Percentiles rank a stretch among this genome's conserved stretches.
Conservation (phyloP, 192 early-diverging fungal species). For the Coemansia brasiliensis region DNA sequence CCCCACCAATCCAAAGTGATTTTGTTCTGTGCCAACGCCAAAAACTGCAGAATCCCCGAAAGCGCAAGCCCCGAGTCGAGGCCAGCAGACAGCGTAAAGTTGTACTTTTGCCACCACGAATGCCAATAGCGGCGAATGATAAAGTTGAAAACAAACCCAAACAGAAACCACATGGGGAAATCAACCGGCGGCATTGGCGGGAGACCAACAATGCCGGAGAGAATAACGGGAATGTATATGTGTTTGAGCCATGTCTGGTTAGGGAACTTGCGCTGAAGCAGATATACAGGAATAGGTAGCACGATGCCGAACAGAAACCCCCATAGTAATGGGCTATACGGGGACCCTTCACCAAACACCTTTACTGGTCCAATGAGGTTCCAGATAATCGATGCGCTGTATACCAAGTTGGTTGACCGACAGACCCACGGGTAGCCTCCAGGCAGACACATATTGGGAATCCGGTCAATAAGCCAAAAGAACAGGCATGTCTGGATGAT, state of each 20-base stretch:
- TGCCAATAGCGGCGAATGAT: slow-evolving; percentile 63
- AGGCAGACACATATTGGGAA: slow-evolving; percentile 59
- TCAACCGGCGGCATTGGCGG: slow-evolving; percentile 63
- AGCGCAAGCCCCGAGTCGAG: slow-evolving; percentile 60
- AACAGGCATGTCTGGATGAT: slow-evolving; percentile 67
- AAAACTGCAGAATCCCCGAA: slow-evolving; percentile 52
- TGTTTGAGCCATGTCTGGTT: slow-evolving; percentile 63
- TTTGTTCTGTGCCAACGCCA: slow-evolving; percentile 47
- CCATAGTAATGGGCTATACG: slow-evolving; percentile 57
- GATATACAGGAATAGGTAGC: slow-evolving; percentile 70
- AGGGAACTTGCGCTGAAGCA: slow-evolving; percentile 64
- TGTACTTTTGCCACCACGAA: slow-evolving; percentile 65
- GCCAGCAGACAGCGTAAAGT: slow-evolving; percentile 59
- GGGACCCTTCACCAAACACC: slow-evolving; percentile 66
- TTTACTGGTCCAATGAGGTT: slow-evolving; percentile 72
- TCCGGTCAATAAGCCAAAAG: slow-evolving; percentile 62
- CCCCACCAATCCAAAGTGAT: slow-evolving; percentile 57
- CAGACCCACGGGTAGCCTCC: slow-evolving; percentile 70
- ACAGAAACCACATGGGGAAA: slow-evolving; percentile 55
- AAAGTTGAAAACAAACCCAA: slow-evolving; percentile 72
- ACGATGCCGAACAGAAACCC: slow-evolving; percentile 68
- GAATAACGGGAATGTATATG: slow-evolving; percentile 71
- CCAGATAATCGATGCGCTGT: slow-evolving; percentile 77
- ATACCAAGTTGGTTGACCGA: slow-evolving; percentile 60
- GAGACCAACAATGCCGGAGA: slow-evolving; percentile 60